Percentiles rank a stretch among this genome's conserved stretches.
These are phyloP conservation scores for Blastobotrys chiropterorum DNA, from an alignment of 805 yeast species.

Conservation along the genomic window DNA sequence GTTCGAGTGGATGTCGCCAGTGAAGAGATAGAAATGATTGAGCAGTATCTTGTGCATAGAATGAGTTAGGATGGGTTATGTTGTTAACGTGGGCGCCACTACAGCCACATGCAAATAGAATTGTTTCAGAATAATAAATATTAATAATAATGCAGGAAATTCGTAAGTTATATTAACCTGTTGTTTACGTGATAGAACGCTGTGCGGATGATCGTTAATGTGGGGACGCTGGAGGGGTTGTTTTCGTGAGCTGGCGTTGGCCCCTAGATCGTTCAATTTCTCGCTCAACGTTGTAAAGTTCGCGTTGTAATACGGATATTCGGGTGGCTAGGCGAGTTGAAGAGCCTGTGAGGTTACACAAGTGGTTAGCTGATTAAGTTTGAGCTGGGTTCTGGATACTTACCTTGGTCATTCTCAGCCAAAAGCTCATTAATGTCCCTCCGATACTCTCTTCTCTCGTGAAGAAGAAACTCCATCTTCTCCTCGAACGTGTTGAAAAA, in stretches of 20 bases:
- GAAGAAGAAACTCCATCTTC: not conserved
- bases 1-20: not conserved
- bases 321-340: not conserved
- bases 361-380: not conserved
- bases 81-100: not conserved
- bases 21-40: not conserved
- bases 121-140: no score
- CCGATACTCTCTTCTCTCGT: not conserved
- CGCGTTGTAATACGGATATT: not conserved
- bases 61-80: not conserved
- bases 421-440: not conserved
- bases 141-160: not conserved
- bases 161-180: not conserved
- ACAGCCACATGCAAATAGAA: no score
- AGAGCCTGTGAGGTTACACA: not conserved
- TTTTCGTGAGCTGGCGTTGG: not conserved
- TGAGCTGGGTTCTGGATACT: not conserved
- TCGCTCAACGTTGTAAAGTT: not conserved
- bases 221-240: not conserved
- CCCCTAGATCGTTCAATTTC: not conserved
- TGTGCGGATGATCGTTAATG: not conserved
- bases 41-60: not conserved
- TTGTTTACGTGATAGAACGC: not conserved
- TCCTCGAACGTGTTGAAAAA: not conserved
- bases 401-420: not conserved